Base-by-base conservation (phyloP, 2,329 filamentous ascomycete species). In the Periconia digitata region DNA sequence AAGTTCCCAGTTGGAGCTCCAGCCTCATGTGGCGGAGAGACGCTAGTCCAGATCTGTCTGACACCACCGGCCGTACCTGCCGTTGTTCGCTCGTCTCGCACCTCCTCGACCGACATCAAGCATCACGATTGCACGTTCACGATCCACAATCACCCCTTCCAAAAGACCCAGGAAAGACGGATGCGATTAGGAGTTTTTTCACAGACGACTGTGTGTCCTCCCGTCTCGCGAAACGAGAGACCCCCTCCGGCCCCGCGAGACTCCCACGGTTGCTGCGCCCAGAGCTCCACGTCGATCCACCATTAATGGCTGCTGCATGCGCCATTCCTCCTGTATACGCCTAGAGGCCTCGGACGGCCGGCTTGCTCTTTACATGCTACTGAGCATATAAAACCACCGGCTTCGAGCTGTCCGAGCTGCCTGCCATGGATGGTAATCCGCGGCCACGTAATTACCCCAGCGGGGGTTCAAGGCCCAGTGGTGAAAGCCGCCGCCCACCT, bases 381-480 rank as follows among this genome's bases (percentile, higher is more conserved):
- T 27, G 44, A 17, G n/a, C 37, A 34, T 6, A 29, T 16, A 24
- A 41, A 12, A 12, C 6, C 16, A 17, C 10, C 36, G 24, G 15
- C 24, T 20, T 21, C 15, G 10, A 24, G 35, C 27, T 24, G 23
- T 29, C 16, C 27, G 10, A 40, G 17, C 40, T 43, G 39, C 36
- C 17, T 44, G 54, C 39, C 36, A 72, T 72, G 69, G 69, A 72
- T 47, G 64, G 62, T 35, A 55, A 51, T 29, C 51, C 46, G 20
- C 51, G 66, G 39, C 58, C 56, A 56, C 66, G 64, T 53, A 64
- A 55, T 43, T 63, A 62, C 50, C 59, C 59, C 52, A 66, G 64
- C 43, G 64, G 62, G 24, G 40, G 50, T 42, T 58, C 56, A 16
- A 60, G 56, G 45, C 61, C 61, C 18, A 55, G 57, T 43, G 52